These are phyloP conservation scores for Penicillium pancosmium DNA, from an alignment of 495 filamentous ascomycete species.

Conservation along the genomic window DNA sequence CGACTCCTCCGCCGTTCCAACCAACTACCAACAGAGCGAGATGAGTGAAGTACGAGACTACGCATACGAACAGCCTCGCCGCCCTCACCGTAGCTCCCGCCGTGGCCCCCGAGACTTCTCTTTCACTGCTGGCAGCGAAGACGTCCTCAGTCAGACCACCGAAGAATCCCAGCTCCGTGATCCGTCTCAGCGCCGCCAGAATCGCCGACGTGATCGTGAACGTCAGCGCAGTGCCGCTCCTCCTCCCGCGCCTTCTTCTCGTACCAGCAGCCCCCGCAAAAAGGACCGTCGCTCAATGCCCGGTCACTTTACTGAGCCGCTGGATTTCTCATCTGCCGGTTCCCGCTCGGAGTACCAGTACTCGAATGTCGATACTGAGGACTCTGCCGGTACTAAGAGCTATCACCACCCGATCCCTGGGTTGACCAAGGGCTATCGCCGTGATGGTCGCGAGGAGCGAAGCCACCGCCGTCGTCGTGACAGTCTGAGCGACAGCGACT, in stretches of 20 bases:
- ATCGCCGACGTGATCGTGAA: slow-evolving; percentile 36
- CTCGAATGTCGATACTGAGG: slow-evolving; percentile 55
- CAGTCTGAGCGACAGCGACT: slow-evolving; percentile 60
- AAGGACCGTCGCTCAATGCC: slow-evolving; percentile 42
- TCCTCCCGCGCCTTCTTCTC: slow-evolving; percentile 33
- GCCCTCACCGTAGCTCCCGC: slow-evolving; percentile 3
- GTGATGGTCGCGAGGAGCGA: slow-evolving; percentile 37
- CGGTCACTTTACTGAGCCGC: slow-evolving; percentile 60
- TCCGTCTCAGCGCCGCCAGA: slow-evolving; percentile 39
- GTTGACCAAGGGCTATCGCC: slow-evolving; percentile 56
- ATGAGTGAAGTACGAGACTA: slow-evolving; percentile 54
- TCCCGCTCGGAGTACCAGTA: slow-evolving; percentile 51
- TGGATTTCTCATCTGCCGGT: slow-evolving; percentile 50
- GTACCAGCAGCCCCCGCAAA: slow-evolving; percentile 43
- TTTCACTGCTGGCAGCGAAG: slow-evolving; percentile 57
- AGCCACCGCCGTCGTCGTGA: slow-evolving; percentile 36
- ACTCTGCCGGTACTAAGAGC: slow-evolving; percentile 71
- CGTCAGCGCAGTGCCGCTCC: slow-evolving; percentile 28
- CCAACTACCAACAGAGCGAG: slow-evolving; percentile 53
- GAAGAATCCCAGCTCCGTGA: slow-evolving; percentile 49
- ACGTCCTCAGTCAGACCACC: slow-evolving; percentile 55
- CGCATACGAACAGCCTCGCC: slow-evolving; percentile 33
- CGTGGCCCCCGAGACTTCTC: slow-evolving; percentile 45
- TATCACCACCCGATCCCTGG: slow-evolving; percentile 83
- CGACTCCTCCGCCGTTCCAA: slow-evolving; percentile 51